These are phyloP conservation scores for Lecanicillium sp. DNA, from an alignment of 2,329 filamentous ascomycete genomes.

Conservation along the genomic window DNA sequence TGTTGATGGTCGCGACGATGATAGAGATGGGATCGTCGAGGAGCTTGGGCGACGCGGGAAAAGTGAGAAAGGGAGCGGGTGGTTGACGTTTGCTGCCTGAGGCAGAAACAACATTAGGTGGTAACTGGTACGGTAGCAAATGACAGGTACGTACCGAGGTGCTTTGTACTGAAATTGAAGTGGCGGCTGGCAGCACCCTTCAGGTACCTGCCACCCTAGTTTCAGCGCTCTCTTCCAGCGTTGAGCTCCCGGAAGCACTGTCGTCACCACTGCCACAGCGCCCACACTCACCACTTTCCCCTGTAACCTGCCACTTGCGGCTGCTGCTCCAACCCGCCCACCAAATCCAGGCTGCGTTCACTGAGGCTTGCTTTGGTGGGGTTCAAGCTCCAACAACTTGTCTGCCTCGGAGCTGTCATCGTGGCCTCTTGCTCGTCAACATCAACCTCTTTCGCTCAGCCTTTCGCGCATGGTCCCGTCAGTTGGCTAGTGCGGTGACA, in stretches of 20 bases:
- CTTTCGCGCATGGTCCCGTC: constrained; percentile 1
- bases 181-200: too few species aligned
- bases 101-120: not conserved
- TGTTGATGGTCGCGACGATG: constrained; percentile 11
- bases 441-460: constrained; percentile 4
- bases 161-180: not conserved
- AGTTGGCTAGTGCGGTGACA: not conserved
- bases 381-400: constrained; percentile 12
- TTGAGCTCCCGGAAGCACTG: too few species aligned
- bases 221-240: too few species aligned
- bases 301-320: too few species aligned
- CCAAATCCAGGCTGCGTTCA: too few species aligned
- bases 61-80: constrained; percentile 8
- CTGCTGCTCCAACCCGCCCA: too few species aligned
- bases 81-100: not conserved
- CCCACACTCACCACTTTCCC: too few species aligned
- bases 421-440: constrained; percentile 13
- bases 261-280: too few species aligned
- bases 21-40: constrained; percentile 6
- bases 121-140: not conserved
- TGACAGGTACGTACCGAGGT: not conserved
- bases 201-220: too few species aligned
- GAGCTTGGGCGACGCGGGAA: not conserved
- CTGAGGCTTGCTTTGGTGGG: constrained; percentile 8
- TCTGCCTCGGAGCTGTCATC: constrained; percentile 9